Conservation (phyloP, 768 basidiomycete genomes). For the Agaricus bisporus region DNA sequence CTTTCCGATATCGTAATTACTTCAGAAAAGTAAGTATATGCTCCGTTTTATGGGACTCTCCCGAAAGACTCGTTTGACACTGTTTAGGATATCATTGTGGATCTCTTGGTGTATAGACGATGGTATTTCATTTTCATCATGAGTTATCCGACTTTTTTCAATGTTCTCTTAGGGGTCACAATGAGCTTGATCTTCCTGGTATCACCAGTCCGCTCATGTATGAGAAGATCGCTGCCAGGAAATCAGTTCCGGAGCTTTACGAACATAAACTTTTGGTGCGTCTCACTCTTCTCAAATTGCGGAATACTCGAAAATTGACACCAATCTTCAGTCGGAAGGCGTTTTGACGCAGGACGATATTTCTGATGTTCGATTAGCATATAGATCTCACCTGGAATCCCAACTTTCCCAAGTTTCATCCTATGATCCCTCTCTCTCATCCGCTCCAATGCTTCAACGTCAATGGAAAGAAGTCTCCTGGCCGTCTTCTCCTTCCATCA, state of each 20-base stretch:
- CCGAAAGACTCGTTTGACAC: neutral
- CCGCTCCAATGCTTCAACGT: constrained; percentile 49
- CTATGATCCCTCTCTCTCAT: constrained; percentile 23
- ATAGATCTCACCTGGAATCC: constrained; percentile 59
- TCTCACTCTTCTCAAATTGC: constrained; percentile 8
- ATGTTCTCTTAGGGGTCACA: constrained; percentile 49
- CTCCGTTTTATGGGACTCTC: too few species aligned
- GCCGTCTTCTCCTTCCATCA: constrained; percentile 53
- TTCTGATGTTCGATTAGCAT: constrained; percentile 41
- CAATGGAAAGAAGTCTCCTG: constrained; percentile 67
- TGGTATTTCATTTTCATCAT: constrained; percentile 34
- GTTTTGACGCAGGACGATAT: constrained; percentile 48
- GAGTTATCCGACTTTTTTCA: neutral
- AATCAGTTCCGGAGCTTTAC: constrained; percentile 76
- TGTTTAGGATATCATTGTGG: constrained; percentile 75
- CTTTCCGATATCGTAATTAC: constrained; percentile 79
- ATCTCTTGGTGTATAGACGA: constrained; percentile 83
- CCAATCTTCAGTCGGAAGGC: constrained; percentile 36
- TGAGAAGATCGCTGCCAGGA: constrained; percentile 71
- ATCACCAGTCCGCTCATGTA: constrained; percentile 93
- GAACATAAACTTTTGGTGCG: constrained; percentile 72
- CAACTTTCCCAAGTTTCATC: constrained; percentile 45
- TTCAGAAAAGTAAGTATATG: constrained; percentile 60
- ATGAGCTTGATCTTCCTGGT: constrained; percentile 81
- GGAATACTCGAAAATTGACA: neutral